Base-by-base conservation (phyloP, 352 stramenopile species). In the Phytophthora sp. region DNA sequence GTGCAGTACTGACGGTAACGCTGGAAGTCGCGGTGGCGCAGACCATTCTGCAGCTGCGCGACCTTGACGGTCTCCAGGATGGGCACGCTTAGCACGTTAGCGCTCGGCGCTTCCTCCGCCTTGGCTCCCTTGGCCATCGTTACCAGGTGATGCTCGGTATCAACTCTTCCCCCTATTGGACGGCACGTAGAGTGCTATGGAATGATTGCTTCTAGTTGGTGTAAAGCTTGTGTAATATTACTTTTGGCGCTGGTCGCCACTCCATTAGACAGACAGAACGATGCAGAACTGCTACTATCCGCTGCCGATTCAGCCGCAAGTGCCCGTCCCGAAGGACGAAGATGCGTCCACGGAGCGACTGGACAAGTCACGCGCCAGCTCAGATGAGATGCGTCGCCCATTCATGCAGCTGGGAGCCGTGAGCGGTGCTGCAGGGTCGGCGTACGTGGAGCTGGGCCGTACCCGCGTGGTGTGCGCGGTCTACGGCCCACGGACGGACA, bases 1-100 rank as follows among this genome's bases (percentile, higher is more conserved):
- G 86, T 76, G 73, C 91, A 97, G 74, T 97, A 97, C 79, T 97
- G 87, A 24, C 90, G 86, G 71, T 97, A 97, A 29, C 90, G 89
- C 73, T 92, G 84, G 74, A 96, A 97, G 79, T 97, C 89, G 58
- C 89, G 88, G 66, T 96, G 86, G 51, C 89, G 83, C 66, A 97
- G 69, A 3, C 91, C 91, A 51, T 97, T 97, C 72, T 95, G 85
- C 64, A 96, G 66, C 72, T 97, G 91, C 69, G 84, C 84, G 50
- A 86, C 85, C 80, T 95, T 96, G 42, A 97, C 85, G 2, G 86
- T 92, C 83, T 97, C 89, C 51, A 95, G 53, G 65, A 95, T 84
- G 44, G 76, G 78, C 11, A 84, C 71, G 55, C 73, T 87, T 38
- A 84, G 70, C 57, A 81, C 74, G 33, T 84, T 75, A 13, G 50